These are phyloP conservation scores for Calonectria henricotiae DNA, from an alignment of 2,329 filamentous ascomycete species.

Conservation along the genomic window DNA sequence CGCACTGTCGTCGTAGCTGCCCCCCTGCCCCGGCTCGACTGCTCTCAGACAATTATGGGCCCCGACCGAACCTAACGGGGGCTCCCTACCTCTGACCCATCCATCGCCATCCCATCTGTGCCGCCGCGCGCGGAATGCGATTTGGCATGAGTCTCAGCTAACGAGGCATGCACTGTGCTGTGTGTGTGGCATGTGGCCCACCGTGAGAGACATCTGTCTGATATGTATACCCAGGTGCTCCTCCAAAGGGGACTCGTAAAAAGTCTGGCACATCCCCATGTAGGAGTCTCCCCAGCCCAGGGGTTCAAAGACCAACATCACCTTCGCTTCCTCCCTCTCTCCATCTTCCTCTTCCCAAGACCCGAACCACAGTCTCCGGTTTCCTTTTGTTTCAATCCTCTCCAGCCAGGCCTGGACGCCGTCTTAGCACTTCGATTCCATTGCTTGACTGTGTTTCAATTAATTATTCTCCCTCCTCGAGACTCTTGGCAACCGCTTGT, in stretches of 20 bases:
- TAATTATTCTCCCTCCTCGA: conserved; percentile 14
- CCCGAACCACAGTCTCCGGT: not conserved
- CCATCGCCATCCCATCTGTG: not conserved
- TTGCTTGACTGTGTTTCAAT: conserved; percentile 17
- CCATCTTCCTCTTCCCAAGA: conserved; percentile 1
- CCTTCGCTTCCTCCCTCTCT: conserved; percentile 3
- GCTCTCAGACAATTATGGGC: conserved; percentile 8
- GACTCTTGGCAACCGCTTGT: conserved; percentile 16
- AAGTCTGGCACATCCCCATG: conserved; percentile 22
- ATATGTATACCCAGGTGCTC: conserved; percentile 25
- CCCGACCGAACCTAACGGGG: conserved; percentile 4
- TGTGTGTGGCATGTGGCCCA: conserved; percentile 12
- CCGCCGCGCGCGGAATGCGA: conserved; percentile 22
- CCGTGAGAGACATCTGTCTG: conserved; percentile 5
- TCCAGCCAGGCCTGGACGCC: conserved; percentile 18
- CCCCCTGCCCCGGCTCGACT: not conserved
- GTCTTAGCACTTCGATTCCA: conserved; percentile 18
- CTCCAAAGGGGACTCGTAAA: conserved; percentile 16
- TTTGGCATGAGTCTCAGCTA: conserved; percentile 26
- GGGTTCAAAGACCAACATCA: conserved; percentile 16
- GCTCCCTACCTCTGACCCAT: not conserved
- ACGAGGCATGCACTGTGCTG: conserved; percentile 16
- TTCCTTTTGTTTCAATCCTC: conserved; percentile 24
- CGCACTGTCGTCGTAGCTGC: conserved; percentile 9
- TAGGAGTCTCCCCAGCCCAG: conserved; percentile 11